Percentiles rank a stretch among this genome's conserved stretches.
These are phyloP conservation scores for Salinomyces thailandicus DNA, from an alignment of 2,329 filamentous ascomycete genomes.

Conservation along the genomic window DNA sequence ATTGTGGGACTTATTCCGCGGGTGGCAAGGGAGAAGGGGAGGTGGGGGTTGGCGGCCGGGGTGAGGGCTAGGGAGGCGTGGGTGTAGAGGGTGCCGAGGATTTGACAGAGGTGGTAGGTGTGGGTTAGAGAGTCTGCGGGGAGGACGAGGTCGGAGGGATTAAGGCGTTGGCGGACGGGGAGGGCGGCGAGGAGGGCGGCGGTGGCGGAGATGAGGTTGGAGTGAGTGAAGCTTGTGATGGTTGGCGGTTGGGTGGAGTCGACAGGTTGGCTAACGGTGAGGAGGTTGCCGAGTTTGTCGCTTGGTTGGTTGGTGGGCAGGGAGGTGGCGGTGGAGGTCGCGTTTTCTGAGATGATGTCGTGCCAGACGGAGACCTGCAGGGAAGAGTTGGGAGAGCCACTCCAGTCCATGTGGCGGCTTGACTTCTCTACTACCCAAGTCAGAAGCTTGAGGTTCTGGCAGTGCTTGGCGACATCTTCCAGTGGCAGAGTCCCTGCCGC, in stretches of 20 bases:
- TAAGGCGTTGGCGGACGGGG: slow-evolving; percentile 63
- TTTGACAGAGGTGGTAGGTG: slow-evolving; percentile 68
- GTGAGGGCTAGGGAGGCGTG: slow-evolving; percentile 82
- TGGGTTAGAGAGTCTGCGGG: slow-evolving; percentile 72
- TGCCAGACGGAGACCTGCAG: slow-evolving; percentile 88
- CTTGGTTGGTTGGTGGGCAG: slow-evolving; percentile 54
- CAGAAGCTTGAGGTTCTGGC: slow-evolving; percentile 62
- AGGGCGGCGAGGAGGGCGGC: slow-evolving; percentile 67
- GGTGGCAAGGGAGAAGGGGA: slow-evolving; percentile 63
- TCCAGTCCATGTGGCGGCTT: slow-evolving; percentile 91
- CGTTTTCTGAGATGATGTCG: slow-evolving; percentile 66
- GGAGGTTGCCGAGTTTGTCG: slow-evolving; percentile 36
- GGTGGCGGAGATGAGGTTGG: slow-evolving; percentile 81
- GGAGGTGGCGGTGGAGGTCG: slow-evolving; percentile 43
- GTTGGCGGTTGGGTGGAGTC: slow-evolving; percentile 45
- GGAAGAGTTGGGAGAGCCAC: slow-evolving; percentile 68
- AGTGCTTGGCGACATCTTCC: slow-evolving; percentile 57
- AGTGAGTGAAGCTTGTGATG: slow-evolving; percentile 69
- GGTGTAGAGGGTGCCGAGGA: slow-evolving; percentile 70
- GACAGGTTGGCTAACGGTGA: slow-evolving; percentile 57
- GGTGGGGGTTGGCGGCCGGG: slow-evolving; percentile 65
- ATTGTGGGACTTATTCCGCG: slow-evolving; percentile 70
- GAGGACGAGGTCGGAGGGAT: slow-evolving; percentile 67
- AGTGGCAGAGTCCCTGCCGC: slow-evolving; percentile 81
- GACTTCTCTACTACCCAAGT: slow-evolving; percentile 91